phyloP scores from a whole-genome alignment of 257 asterid species.

The Solanum clarkiae region DNA sequence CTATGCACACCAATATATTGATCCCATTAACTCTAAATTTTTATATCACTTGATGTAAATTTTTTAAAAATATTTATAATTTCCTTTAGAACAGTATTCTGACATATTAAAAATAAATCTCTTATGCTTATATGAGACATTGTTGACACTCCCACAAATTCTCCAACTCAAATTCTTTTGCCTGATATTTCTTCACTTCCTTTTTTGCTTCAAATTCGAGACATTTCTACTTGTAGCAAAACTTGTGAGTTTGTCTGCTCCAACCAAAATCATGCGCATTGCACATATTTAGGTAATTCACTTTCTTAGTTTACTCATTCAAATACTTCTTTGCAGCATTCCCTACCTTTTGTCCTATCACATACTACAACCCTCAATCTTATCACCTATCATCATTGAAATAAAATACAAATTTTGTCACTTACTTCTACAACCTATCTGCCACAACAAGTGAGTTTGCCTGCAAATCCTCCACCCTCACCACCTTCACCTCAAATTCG shows the following conservation, averaged over 20 bases:
- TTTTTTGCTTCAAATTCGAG: no score
- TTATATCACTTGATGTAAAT: no score
- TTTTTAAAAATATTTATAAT: no score
- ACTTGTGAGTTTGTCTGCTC: background rate
- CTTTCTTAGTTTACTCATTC: background rate
- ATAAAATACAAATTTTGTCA: background rate
- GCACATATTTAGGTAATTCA: background rate
- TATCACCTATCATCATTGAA: background rate
- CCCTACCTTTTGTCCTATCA: background rate
- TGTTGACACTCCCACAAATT: no score
- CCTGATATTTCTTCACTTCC: no score
- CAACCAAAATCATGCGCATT: background rate
- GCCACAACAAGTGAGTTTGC: background rate
- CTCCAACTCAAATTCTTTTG: no score
- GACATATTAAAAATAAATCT: no score
- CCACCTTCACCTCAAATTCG: background rate
- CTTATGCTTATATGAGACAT: no score
- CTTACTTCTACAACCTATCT: background rate
- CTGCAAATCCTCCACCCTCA: background rate
- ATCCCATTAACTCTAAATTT: no score
- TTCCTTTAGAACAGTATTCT: no score
- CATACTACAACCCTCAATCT: background rate
- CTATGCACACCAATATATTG: no score
- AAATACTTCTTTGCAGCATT: background rate
- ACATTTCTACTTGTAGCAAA: background rate